Evolutionary conservation across 2,329 filamentous ascomycete species (phyloP), one percentile per base, ranked within the genome.

Genomic region (Phaeosphaeriaceae sp.): DNA sequence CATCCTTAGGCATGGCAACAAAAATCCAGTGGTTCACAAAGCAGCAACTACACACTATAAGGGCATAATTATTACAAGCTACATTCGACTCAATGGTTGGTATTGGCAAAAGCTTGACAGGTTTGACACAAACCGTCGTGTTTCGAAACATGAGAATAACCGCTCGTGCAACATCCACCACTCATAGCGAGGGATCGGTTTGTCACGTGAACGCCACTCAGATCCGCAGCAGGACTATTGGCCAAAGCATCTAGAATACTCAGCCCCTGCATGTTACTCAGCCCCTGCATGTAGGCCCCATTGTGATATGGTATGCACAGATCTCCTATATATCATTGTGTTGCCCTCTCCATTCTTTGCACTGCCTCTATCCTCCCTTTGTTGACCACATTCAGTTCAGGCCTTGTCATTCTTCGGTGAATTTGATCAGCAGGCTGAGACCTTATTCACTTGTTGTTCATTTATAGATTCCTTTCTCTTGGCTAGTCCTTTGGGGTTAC

Each of bases 61-160:
- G 35, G 39, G 17, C 3, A 8, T 21, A 17, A 33, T 26, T 9
- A 33, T n/a, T 28, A 15, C 33, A 53, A 47, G 45, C 42, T 15
- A 21, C 38, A 39, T 34, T 38, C 29, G 38, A 30, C 39, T 30
- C 26, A 30, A 42, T 23, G 18, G 45, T 18, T 42, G 29, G 45
- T 30, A 50, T 57, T 60, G 60, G 61, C 61, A 48, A 60, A 61
- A 57, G 57, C 53, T 64, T 61, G 46, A 46, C 41, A 9, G 18
- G 21, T 47, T 35, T 46, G 35, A 46, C 46, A 46, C 46, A 36
- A 17, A 32, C 23, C 23, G 33, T 38, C 34, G 33, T 55, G 57
- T 61, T 64, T 65, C 56, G 60, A 63, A 63, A 65, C 61, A 52
- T 20, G 17, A 35, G 38, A 39, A 34, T 16, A 30, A 17, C 32